phyloP scores from a whole-genome alignment of 805 yeast species.

The Starmerella bombicola region DNA sequence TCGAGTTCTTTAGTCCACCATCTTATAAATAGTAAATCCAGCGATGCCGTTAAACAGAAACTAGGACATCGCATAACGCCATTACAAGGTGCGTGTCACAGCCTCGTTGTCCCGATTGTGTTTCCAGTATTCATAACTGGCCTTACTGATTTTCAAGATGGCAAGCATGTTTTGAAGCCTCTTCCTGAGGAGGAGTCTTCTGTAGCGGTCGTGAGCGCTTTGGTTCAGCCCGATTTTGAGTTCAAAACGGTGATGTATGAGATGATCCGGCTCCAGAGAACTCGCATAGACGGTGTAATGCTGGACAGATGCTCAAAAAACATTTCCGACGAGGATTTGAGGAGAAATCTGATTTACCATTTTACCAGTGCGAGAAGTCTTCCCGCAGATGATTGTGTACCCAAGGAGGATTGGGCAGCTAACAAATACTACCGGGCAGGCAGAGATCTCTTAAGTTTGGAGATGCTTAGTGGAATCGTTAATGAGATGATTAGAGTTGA shows the following conservation, averaged over 20 bases:
- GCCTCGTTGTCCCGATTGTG: conserved; percentile 19
- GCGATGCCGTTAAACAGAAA: conserved; percentile 11
- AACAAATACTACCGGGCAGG: neutral
- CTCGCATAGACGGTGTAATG: conserved; percentile 4
- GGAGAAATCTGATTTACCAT: conserved; percentile 9
- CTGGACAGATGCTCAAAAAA: conserved; percentile 1
- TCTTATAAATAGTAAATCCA: conserved; percentile 12
- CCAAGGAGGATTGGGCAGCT: neutral
- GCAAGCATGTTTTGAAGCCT: conserved; percentile 10
- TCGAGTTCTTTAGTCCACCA: conserved; percentile 10
- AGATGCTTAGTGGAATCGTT: conserved; percentile 13
- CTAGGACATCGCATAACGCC: conserved; percentile 17
- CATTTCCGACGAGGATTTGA: conserved; percentile 12
- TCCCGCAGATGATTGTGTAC: neutral
- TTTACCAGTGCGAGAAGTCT: conserved; percentile 1
- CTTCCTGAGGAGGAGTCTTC: conserved; percentile 10
- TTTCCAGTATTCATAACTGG: conserved; percentile 16
- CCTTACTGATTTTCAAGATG: conserved; percentile 6
- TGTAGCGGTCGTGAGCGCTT: conserved; percentile 15
- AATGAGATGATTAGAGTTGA: conserved; percentile 15
- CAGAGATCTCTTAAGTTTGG: conserved; percentile 9
- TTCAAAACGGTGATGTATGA: conserved; percentile 15
- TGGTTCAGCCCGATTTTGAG: conserved; percentile 23
- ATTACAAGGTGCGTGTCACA: conserved; percentile 17
- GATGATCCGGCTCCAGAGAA: conserved; percentile 7